Conservation (phyloP, 2,329 filamentous ascomycete species). For the Xylaria sp. region DNA sequence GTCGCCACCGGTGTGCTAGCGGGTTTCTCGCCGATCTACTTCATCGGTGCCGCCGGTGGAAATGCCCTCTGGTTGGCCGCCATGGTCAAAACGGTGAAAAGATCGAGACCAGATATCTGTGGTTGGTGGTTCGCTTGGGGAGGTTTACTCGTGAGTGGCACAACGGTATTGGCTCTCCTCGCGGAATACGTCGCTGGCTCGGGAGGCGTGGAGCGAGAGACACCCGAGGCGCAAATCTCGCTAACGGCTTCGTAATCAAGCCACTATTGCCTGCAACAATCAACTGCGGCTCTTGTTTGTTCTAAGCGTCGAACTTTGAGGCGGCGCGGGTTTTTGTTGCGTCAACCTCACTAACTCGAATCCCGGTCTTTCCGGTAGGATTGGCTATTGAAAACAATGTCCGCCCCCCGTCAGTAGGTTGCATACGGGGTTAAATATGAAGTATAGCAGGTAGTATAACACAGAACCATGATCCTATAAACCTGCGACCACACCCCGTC, state of each 20-base stretch:
- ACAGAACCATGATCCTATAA: no score
- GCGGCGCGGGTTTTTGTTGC: neutral
- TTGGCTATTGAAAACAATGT: neutral
- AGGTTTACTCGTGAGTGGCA: conserved; percentile 32
- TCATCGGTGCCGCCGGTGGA: conserved; percentile 25
- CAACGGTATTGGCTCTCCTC: conserved; percentile 28
- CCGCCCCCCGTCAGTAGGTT: neutral
- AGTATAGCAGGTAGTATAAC: no score
- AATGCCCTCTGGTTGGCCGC: conserved; percentile 29
- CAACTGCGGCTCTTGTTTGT: no score
- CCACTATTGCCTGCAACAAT: no score
- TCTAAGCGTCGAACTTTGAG: no score
- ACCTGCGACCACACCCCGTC: no score
- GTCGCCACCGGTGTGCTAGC: conserved; percentile 23
- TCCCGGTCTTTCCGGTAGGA: neutral
- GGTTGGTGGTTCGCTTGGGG: conserved; percentile 35
- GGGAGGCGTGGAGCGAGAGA: neutral
- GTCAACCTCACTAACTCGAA: no score
- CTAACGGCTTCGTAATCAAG: neutral
- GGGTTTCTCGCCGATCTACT: conserved; percentile 28
- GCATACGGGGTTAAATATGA: no score
- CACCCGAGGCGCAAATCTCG: neutral
- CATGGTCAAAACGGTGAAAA: conserved; percentile 31
- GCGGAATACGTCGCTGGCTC: conserved; percentile 20
- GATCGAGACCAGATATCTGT: conserved; percentile 30